These are phyloP conservation scores for Penicillium steckii DNA, from an alignment of 495 filamentous ascomycete genomes.

Conservation along the genomic window DNA sequence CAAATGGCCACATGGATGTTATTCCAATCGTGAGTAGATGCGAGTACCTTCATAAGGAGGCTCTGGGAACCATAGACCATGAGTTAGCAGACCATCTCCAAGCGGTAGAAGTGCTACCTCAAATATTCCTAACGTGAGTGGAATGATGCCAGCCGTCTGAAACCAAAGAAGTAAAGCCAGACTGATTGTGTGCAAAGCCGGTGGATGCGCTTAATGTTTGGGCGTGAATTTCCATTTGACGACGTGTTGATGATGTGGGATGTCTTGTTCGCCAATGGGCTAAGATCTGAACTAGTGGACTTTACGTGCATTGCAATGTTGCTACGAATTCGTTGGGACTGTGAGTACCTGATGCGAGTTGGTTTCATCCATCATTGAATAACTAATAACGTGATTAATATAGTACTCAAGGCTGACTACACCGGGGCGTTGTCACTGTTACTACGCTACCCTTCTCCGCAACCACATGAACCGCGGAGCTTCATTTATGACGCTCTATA, in stretches of 20 bases:
- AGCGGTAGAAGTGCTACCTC: conserved; percentile 86
- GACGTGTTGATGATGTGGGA: conserved; percentile 88
- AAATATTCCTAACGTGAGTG: conserved; percentile 87
- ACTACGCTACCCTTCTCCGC: conserved; percentile 70
- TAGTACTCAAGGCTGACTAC: conserved; percentile 84
- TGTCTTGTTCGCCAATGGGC: conserved; percentile 82
- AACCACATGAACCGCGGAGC: conserved; percentile 64
- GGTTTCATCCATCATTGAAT: background rate
- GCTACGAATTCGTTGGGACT: conserved; percentile 84
- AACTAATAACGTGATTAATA: conserved; percentile 28
- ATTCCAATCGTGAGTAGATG: conserved; percentile 85
- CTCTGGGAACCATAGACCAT: conserved; percentile 73
- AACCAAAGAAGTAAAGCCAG: background rate
- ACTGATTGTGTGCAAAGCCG: conserved; percentile 53
- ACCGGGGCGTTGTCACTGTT: conserved; percentile 77
- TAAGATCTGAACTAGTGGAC: conserved; percentile 78
- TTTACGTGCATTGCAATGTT: conserved; percentile 93
- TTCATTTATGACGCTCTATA: conserved; percentile 90
- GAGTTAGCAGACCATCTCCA: conserved; percentile 80
- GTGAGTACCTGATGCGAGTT: conserved; percentile 48
- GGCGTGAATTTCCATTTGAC: conserved; percentile 88
- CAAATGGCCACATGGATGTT: conserved; percentile 45
- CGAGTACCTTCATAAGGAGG: conserved; percentile 78
- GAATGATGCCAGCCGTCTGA: background rate
- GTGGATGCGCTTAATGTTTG: conserved; percentile 93